Percentiles rank a stretch among this genome's conserved stretches.
Conservation (phyloP, 106 monocot genomes). For the Dactylorhiza incarnata region DNA sequence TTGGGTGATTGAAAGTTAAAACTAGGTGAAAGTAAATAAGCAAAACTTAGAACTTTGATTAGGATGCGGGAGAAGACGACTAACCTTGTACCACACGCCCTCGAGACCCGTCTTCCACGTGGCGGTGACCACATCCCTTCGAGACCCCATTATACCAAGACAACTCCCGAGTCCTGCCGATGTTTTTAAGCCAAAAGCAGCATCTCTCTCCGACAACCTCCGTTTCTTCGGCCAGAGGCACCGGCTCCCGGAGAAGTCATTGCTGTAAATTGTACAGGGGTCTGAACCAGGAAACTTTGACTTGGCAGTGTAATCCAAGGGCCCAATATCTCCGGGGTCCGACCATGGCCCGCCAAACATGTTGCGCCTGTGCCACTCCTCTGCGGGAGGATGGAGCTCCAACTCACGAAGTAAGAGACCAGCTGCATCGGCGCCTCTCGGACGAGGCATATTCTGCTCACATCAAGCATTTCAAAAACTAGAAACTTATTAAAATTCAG, state of each 20-base stretch:
- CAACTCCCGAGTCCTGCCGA: slow-evolving; percentile 84
- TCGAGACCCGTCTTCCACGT: slow-evolving; percentile 91
- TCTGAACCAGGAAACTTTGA: slow-evolving; percentile 31
- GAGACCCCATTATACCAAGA: slow-evolving; percentile 97
- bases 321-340: slow-evolving; percentile 81
- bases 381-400: slow-evolving; percentile 93
- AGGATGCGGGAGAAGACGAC: background rate
- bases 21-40: background rate
- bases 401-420: slow-evolving; percentile 93
- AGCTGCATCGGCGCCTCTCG: slow-evolving; percentile 96
- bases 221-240: slow-evolving; percentile 89
- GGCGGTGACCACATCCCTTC: slow-evolving; percentile 89
- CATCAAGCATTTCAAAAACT: background rate
- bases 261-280: slow-evolving; percentile 13
- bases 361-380: slow-evolving; percentile 98
- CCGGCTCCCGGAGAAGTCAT: slow-evolving; percentile 29
- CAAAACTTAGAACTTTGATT: background rate
- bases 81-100: slow-evolving; percentile 94
- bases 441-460: slow-evolving; percentile 94
- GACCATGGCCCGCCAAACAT: slow-evolving; percentile 99
- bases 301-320: slow-evolving; percentile 36
- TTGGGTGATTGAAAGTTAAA: background rate
- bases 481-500: background rate
- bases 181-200: slow-evolving; percentile 96
- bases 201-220: slow-evolving; percentile 92